phyloP scores from a whole-genome alignment of 129 eudicot genomes.

The Lonicera japonica region DNA sequence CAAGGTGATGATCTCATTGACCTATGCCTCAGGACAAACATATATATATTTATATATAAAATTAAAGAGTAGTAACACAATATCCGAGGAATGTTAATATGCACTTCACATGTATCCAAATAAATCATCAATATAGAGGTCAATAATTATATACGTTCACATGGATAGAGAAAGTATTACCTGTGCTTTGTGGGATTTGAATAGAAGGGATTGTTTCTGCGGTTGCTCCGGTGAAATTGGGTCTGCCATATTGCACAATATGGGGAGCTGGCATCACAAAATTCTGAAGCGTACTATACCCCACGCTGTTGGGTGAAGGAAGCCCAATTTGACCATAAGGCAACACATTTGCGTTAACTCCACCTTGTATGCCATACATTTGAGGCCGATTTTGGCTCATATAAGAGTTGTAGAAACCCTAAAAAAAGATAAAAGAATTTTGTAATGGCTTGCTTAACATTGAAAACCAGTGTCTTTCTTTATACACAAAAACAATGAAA shows the following conservation, averaged over 20 bases:
- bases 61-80: too few species aligned
- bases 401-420: conserved; percentile 45
- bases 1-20: too few species aligned
- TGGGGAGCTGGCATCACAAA: conserved; percentile 41
- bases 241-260: conserved; percentile 32
- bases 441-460: too few species aligned
- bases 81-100: too few species aligned
- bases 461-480: too few species aligned
- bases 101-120: too few species aligned
- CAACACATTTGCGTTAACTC: conserved; percentile 29
- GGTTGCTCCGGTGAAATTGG: conserved; percentile 34
- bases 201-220: conserved; percentile 40
- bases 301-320: conserved; percentile 35
- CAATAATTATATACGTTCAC: too few species aligned
- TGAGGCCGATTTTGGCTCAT: conserved; percentile 38
- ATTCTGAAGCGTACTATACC: conserved; percentile 34
- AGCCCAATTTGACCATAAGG: conserved; percentile 44
- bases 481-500: too few species aligned
- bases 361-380: conserved; percentile 36
- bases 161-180: too few species aligned
- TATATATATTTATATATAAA: too few species aligned
- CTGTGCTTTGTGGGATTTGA: conserved; percentile 42
- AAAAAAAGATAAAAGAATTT: conserved; percentile 3
- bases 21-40: too few species aligned
- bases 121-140: too few species aligned